Conservation (phyloP, 495 filamentous ascomycete genomes). For the Tetracladium marchalianum region DNA sequence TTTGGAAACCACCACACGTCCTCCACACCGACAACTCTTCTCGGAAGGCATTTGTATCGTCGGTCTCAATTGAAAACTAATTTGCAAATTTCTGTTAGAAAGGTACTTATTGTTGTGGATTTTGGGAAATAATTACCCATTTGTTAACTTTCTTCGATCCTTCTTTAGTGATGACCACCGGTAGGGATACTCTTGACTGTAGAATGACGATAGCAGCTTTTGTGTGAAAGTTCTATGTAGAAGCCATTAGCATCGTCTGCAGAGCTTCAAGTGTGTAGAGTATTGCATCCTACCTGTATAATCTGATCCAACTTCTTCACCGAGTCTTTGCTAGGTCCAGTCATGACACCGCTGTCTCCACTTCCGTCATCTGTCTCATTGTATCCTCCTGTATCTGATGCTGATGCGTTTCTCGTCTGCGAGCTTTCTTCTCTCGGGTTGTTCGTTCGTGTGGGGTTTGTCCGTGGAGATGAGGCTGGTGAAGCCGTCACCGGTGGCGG, state of each 20-base stretch:
- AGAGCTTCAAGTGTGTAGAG: not conserved
- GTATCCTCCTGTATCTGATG: constrained; percentile 19
- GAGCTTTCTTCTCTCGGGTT: constrained; percentile 51
- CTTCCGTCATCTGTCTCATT: constrained; percentile 19
- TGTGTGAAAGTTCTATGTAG: constrained; percentile 69
- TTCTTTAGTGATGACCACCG: constrained; percentile 43
- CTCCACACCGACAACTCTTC: constrained; percentile 76
- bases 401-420: constrained; percentile 12
- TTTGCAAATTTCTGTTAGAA: not conserved
- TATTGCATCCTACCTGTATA: constrained; percentile 55
- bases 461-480: constrained; percentile 54
- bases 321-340: constrained; percentile 46
- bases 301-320: constrained; percentile 79
- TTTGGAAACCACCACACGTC: constrained; percentile 61
- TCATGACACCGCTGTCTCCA: constrained; percentile 31
- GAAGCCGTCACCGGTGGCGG: constrained; percentile 54
- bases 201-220: constrained; percentile 84
- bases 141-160: constrained; percentile 63
- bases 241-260: not conserved
- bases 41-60: constrained; percentile 78
- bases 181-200: constrained; percentile 65
- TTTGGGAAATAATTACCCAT: constrained; percentile 63
- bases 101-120: not conserved
- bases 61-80: constrained; percentile 89
- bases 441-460: constrained; percentile 59